These are phyloP conservation scores for Claviceps maximensis DNA, from an alignment of 2,329 filamentous ascomycete species.

Conservation along the genomic window DNA sequence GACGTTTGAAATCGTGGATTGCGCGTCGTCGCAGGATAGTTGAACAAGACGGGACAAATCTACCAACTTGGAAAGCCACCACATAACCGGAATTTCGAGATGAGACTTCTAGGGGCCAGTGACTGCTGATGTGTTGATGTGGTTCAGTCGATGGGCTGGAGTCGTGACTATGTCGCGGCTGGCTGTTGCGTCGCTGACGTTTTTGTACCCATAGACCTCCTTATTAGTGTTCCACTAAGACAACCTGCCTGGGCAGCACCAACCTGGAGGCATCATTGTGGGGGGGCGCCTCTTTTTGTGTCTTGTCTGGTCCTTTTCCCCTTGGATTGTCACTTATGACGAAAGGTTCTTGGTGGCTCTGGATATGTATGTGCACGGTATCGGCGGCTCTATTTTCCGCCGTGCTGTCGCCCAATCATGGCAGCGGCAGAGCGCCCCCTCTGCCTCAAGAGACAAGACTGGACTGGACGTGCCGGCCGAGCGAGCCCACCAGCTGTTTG, in stretches of 20 bases:
- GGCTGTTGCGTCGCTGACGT: neutral
- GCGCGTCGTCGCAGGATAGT: neutral
- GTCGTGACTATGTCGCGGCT: neutral
- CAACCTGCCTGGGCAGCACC: too few relatives aligned
- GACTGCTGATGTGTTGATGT: neutral
- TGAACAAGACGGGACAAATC: neutral
- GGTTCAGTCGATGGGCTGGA: neutral
- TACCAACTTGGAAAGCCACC: neutral
- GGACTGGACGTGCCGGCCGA: neutral
- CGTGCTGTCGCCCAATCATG: neutral
- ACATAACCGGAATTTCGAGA: neutral
- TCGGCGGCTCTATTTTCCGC: conserved; percentile 3
- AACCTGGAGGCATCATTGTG: neutral
- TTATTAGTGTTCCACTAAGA: too few relatives aligned
- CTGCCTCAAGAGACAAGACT: neutral
- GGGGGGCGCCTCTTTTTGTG: too few relatives aligned
- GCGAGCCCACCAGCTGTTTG: neutral
- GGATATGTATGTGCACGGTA: neutral
- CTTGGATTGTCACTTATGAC: neutral
- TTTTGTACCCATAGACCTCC: too few relatives aligned
- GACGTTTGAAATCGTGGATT: neutral
- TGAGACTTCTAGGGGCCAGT: neutral
- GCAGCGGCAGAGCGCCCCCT: neutral
- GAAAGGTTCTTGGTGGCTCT: neutral
- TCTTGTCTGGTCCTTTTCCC: too few relatives aligned